Evolutionary conservation across 2,329 filamentous ascomycete genomes (phyloP).

Genomic region (Clonostachys chloroleuca): DNA sequence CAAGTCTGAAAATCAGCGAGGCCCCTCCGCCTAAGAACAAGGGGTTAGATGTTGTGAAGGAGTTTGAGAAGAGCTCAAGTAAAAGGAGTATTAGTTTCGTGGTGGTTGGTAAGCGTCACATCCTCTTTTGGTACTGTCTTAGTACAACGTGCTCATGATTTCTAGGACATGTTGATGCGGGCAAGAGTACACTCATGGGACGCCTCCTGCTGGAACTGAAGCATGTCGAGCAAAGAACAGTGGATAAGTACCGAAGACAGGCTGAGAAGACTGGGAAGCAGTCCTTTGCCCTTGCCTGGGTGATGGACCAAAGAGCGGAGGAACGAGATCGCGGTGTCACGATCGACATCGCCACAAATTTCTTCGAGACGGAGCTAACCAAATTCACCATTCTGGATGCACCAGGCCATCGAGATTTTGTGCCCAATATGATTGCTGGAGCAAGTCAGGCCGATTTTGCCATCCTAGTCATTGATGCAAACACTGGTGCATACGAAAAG

Average conservation of each 20-base stretch:
- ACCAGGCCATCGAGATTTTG: slow-evolving; percentile 91
- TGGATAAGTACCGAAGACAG: slow-evolving; percentile 85
- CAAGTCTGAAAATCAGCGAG: slow-evolving; percentile 39
- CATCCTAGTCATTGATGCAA: slow-evolving; percentile 88
- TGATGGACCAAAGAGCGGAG: slow-evolving; percentile 87
- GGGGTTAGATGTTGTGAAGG: slow-evolving; percentile 78
- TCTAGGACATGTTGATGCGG: slow-evolving; percentile 89
- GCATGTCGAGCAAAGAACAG: slow-evolving; percentile 79
- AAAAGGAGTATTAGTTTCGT: slow-evolving; percentile 89
- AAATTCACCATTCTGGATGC: slow-evolving; percentile 93
- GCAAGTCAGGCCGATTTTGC: slow-evolving; percentile 95
- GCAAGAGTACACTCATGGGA: slow-evolving; percentile 97
- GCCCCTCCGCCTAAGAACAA: slow-evolving; percentile 62
- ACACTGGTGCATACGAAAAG: slow-evolving; percentile 87
- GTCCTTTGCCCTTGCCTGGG: slow-evolving; percentile 95
- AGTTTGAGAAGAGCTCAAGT: slow-evolving; percentile 68
- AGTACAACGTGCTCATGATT: background rate
- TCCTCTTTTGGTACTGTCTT: background rate
- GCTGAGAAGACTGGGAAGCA: slow-evolving; percentile 90
- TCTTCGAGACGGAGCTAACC: slow-evolving; percentile 85
- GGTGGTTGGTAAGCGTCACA: slow-evolving; percentile 68
- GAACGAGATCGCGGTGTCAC: slow-evolving; percentile 89
- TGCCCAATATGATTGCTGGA: slow-evolving; percentile 98
- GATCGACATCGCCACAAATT: slow-evolving; percentile 92
- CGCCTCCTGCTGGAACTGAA: slow-evolving; percentile 86